A percentile compares a stretch with the other conserved stretches of the same genome.
phyloP scores from a whole-genome alignment of 768 basidiomycete species.

The Plicaturopsis crispa region DNA sequence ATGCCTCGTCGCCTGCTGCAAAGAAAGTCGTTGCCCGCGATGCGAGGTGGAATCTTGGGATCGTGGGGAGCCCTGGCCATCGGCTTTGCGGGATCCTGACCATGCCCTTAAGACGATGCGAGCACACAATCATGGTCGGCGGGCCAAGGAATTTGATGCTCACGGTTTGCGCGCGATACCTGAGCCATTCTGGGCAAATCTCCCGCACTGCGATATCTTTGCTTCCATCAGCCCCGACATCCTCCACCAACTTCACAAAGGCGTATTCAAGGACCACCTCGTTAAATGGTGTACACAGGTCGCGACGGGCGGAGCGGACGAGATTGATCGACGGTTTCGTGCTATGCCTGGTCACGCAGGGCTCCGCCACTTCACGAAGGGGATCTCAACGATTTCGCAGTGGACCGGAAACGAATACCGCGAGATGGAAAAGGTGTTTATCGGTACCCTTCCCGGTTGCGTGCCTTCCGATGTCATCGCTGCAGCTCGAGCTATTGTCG shows the following conservation, averaged over 20 bases:
- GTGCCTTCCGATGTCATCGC: constrained; percentile 11
- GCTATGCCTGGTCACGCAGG: constrained; percentile 5
- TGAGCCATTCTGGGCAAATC: constrained; percentile 32
- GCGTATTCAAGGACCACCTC: constrained; percentile 36
- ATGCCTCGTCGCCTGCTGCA: constrained; percentile 12
- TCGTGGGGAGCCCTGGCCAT: constrained; percentile 10
- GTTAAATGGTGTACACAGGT: constrained; percentile 24
- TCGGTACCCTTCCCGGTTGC: constrained; percentile 21
- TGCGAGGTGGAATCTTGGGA: constrained; percentile 15
- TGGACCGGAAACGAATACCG: constrained; percentile 38
- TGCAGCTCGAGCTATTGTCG: constrained; percentile 19
- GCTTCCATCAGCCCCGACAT: constrained; percentile 27
- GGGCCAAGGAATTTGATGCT: background rate
- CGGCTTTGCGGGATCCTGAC: constrained; percentile 3
- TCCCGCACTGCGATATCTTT: constrained; percentile 34
- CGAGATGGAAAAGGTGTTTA: constrained; percentile 25
- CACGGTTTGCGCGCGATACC: constrained; percentile 3
- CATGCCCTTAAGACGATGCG: background rate
- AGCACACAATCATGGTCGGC: background rate
- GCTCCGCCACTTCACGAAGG: constrained; percentile 33
- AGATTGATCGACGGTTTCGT: constrained; percentile 19
- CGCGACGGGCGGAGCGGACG: constrained; percentile 10
- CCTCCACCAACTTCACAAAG: constrained; percentile 42
- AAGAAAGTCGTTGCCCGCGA: constrained; percentile 19
- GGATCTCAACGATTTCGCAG: constrained; percentile 30